Evolutionary conservation across 2,329 filamentous ascomycete species (phyloP).

Genomic region (Penicillium sp.): DNA sequence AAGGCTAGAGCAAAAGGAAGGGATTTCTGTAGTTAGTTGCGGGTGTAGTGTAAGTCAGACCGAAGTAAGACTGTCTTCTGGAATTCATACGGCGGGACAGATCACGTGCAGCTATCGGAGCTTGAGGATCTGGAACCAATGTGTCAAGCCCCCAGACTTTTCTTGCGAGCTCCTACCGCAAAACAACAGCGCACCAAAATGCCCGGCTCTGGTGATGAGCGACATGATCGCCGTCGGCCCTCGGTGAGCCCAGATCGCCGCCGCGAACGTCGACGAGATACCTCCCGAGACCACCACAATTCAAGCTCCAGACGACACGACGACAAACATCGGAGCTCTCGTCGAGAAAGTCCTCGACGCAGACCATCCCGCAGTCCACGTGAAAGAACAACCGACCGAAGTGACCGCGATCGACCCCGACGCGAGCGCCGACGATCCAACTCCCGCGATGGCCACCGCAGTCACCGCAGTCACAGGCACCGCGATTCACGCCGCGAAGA

Average conservation of each 20-base stretch:
- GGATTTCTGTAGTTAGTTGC: no score
- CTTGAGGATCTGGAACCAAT: not conserved
- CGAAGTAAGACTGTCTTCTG: no score
- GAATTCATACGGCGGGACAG: not conserved
- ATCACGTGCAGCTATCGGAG: constrained; percentile 18
- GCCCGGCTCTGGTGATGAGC: constrained; percentile 26
- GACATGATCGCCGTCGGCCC: constrained; percentile 22
- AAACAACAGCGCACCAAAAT: constrained; percentile 19
- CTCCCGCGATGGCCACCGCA: constrained; percentile 28
- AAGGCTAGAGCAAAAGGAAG: no score
- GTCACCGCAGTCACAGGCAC: constrained; percentile 30
- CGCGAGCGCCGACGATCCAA: constrained; percentile 27
- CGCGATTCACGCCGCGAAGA: constrained; percentile 29
- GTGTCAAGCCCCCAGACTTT: not conserved
- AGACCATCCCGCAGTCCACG: constrained; percentile 19
- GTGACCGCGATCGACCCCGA: constrained; percentile 24
- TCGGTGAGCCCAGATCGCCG: constrained; percentile 25
- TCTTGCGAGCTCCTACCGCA: not conserved
- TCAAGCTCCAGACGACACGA: constrained; percentile 29
- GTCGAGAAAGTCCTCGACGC: constrained; percentile 25
- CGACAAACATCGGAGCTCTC: constrained; percentile 30
- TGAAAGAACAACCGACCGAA: constrained; percentile 20
- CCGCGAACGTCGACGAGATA: constrained; percentile 24
- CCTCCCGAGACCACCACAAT: constrained; percentile 23
- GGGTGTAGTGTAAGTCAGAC: no score